Percentiles rank a stretch among this genome's conserved stretches.
Evolutionary conservation across 805 yeast genomes (phyloP).

Genomic region (Ascoidea tarda): DNA sequence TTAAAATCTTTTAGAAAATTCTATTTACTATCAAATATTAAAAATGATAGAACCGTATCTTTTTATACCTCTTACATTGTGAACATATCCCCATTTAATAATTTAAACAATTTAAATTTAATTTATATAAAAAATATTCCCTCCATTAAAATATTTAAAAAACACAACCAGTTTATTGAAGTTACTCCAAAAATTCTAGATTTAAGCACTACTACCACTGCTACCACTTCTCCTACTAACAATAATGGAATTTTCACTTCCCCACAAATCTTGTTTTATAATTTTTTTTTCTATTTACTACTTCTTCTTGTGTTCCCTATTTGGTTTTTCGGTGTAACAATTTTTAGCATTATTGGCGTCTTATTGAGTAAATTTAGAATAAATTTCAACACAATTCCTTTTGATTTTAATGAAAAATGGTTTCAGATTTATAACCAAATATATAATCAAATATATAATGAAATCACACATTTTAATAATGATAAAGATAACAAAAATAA

Average conservation of each 20-base stretch:
- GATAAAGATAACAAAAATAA: slow-evolving; percentile 12
- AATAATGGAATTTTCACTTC: no score
- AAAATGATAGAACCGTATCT: slow-evolving; percentile 78
- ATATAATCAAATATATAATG: slow-evolving; percentile 12
- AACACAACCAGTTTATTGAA: slow-evolving; percentile 15
- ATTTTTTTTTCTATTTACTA: neutral
- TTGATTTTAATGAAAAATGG: slow-evolving; percentile 1
- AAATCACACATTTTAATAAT: slow-evolving; percentile 14
- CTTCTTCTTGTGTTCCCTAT: slow-evolving; percentile 23
- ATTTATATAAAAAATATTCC: slow-evolving; percentile 28
- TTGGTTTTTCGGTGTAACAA: slow-evolving; percentile 34
- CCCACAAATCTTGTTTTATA: no score
- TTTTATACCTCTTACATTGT: slow-evolving; percentile 76
- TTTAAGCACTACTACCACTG: slow-evolving; percentile 12
- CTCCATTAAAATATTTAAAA: slow-evolving; percentile 21
- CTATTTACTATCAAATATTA: slow-evolving; percentile 55
- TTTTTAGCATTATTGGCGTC: slow-evolving; percentile 10
- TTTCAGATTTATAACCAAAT: no score
- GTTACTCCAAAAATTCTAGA: slow-evolving; percentile 35
- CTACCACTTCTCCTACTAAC: no score
- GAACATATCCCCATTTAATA: slow-evolving; percentile 58
- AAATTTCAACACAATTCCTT: slow-evolving; percentile 12
- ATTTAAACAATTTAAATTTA: slow-evolving; percentile 33
- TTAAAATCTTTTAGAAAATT: slow-evolving; percentile 42
- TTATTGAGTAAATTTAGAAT: slow-evolving; percentile 4